Conservation (phyloP, 768 basidiomycete species). For the Phanerochaete sordida region DNA sequence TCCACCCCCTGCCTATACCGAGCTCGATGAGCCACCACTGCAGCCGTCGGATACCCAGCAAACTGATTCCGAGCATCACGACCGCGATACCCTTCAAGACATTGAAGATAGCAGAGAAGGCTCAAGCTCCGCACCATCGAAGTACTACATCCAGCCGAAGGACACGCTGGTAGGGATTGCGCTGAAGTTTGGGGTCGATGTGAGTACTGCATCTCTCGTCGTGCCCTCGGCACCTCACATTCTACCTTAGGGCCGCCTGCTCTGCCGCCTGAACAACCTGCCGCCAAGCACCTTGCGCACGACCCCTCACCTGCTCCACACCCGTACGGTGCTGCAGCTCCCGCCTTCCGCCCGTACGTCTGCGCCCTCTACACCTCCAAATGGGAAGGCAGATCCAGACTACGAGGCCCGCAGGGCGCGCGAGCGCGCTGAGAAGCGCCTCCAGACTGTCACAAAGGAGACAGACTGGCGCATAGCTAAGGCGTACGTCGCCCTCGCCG, state of each 20-base stretch:
- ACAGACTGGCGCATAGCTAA: conserved; percentile 23
- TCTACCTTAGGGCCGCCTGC: conserved; percentile 42
- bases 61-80: not conserved
- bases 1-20: conserved; percentile 17
- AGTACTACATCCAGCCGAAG: conserved; percentile 50
- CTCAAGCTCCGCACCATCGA: conserved; percentile 14
- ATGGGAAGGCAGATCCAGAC: conserved; percentile 29
- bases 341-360: conserved; percentile 38
- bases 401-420: conserved; percentile 41
- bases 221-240: not conserved
- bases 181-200: conserved; percentile 57
- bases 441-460: conserved; percentile 24
- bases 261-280: conserved; percentile 66
- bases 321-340: conserved; percentile 52
- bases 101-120: not conserved
- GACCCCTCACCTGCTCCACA: conserved; percentile 73
- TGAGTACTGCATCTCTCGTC: conserved; percentile 31
- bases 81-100: not conserved
- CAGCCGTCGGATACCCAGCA: not conserved
- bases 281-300: conserved; percentile 62
- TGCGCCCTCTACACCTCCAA: conserved; percentile 19
- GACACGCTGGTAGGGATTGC: conserved; percentile 69
- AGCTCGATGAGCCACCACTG: not conserved
- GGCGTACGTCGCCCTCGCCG: conserved; percentile 59
- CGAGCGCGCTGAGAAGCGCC: conserved; percentile 14